Percentiles rank a stretch among this genome's conserved stretches.
Conservation (phyloP, 768 basidiomycete species). For the Phanerochaete sordida region DNA sequence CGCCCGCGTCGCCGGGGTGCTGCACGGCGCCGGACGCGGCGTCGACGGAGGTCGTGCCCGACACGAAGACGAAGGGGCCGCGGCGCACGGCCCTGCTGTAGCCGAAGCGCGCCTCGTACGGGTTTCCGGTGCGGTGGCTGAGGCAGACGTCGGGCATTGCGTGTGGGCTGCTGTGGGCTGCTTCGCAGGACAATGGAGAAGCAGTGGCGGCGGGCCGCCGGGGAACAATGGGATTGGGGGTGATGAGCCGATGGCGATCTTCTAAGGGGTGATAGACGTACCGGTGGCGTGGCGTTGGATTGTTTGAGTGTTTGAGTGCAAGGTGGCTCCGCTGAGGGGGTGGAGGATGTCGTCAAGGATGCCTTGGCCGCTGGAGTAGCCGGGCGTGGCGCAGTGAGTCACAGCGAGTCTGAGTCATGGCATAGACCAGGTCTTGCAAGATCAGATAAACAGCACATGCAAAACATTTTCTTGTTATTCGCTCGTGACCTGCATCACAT, state of each 20-base stretch:
- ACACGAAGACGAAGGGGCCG: conserved; percentile 51
- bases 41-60: conserved; percentile 45
- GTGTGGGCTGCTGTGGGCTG: background rate
- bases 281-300: background rate
- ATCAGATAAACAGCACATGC: too few species aligned
- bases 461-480: too few species aligned
- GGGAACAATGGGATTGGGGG: background rate
- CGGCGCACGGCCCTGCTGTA: conserved; percentile 50
- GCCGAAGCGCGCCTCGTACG: conserved; percentile 48
- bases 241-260: too few species aligned
- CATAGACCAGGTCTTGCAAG: background rate
- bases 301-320: background rate
- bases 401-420: background rate
- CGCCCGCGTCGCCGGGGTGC: conserved; percentile 42
- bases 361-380: too few species aligned
- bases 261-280: background rate
- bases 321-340: background rate
- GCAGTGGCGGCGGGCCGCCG: too few species aligned
- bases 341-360: too few species aligned
- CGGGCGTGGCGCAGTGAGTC: background rate
- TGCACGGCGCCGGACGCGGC: conserved; percentile 34
- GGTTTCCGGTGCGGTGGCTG: conserved; percentile 37
- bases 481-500: too few species aligned
- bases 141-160: background rate
- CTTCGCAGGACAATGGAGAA: background rate